Evolutionary conservation across 208 protist species (phyloP), one percentile per base, ranked within the genome.

Genomic region (Crithidia brevicula): DNA sequence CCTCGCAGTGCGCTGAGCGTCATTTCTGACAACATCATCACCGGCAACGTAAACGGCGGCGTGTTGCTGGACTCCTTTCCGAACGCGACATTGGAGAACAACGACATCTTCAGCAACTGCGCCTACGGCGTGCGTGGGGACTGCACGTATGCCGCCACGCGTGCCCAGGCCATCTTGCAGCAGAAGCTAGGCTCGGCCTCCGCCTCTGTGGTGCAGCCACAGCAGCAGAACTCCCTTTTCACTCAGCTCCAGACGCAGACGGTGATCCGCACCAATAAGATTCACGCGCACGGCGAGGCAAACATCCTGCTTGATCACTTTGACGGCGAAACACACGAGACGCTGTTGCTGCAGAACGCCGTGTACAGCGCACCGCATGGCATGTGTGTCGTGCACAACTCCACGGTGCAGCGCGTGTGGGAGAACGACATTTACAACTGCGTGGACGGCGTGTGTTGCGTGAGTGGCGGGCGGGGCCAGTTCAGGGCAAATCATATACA

Each of bases 61-160:
- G 70, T 96, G 34, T 64, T 96, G 31, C 34, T 92, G 15, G 89
- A 94, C 49, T 22, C 46, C 15, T 46, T 59, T 30, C 50, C 75
- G 0, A 80, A 75, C 72, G 83, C 76, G 9, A 64, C 77, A 15
- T 25, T 94, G 30, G 83, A 90, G 60, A 77, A 85, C 23, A 96
- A 96, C 72, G 59, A 82, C 34, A 89, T 94, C 59, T 74, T 81
- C 47, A 71, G 76, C 25, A 96, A 96, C 72, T 64, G 58, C 42
- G 70, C 77, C 33, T 93, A 86, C 71, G 91, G 91, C 46, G 59
- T 96, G 6, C 72, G 79, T 18, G 87, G 72, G 2, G 86, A 96
- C 71, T 51, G 77, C 16, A 52, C 36, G 6, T 93, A 92, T 75
- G 58, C 69, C 22, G 49, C 67, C 1, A 43, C 63, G 25, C 72